Evolutionary conservation across 257 asterid genomes (phyloP), one percentile per base, ranked within the genome.

Genomic region (Orobanche coerulescens): DNA sequence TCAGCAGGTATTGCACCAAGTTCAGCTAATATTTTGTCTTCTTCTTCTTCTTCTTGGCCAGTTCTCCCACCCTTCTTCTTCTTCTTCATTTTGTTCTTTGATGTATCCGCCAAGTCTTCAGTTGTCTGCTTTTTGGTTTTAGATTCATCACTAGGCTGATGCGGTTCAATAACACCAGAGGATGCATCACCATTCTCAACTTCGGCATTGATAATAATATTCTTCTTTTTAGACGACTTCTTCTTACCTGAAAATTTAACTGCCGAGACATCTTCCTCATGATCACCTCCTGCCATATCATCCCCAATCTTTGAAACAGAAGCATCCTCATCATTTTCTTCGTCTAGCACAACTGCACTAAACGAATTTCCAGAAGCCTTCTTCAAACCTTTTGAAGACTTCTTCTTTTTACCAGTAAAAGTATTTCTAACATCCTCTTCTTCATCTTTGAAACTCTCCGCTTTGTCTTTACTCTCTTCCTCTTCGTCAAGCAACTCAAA

Each of bases 221-320:
- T 80, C 79, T 81, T 84, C 87, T 88, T 86, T 75, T 78, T 88
- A 47, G 95, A 82, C 3, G 95, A 74, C 71, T 88, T 92, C 84
- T 82, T 91, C 66, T 88, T 91, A 20, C 96, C 96, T 34, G 94
- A 82, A 71, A 92, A 88, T 53, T 62, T 67, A 70, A 79, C 44
- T 13, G 15, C 76, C 0, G 71, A 48, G 4, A 40, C 66, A 66
- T 84, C 87, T n/a, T 79, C 96, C 28, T 74, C 87, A 61, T 68
- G 68, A 59, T 70, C 82, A 73, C 73, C 84, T 65, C 58, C 82
- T 24, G 53, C 73, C 61, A 63, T 57, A 71, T 74, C 81, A 60
- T 64, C 68, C 15, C 64, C 76, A 33, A 28, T 25, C 58, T 76
- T 66, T 1, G 80, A 70, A 59, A 77, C 62, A 22, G 84, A 67